Conservation (phyloP, 1,284 basidiomycete species). For the Clitocybe nebularis region DNA sequence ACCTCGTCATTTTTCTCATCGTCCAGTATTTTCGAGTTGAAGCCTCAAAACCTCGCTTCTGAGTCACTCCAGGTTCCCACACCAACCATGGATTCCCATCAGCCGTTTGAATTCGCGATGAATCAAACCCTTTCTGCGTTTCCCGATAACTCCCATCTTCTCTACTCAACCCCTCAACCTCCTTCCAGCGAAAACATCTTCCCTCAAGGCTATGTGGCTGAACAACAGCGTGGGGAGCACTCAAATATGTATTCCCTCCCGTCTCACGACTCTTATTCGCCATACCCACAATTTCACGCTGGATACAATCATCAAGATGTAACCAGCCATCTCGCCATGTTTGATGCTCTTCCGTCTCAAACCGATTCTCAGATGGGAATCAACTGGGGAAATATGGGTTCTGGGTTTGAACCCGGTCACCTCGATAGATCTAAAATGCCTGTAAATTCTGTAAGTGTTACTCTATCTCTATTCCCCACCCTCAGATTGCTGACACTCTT, state of each 20-base stretch:
- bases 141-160: constrained; percentile 24
- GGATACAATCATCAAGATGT: constrained; percentile 14
- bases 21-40: constrained; percentile 18
- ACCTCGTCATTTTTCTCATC: constrained; percentile 26
- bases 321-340: constrained; percentile 18
- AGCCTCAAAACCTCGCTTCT: constrained; percentile 17
- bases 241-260: constrained; percentile 13
- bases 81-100: constrained; percentile 25
- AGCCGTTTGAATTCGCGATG: constrained; percentile 29
- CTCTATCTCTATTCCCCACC: neutral
- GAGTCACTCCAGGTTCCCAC: constrained; percentile 17
- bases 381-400: constrained; percentile 12
- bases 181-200: constrained; percentile 9
- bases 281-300: constrained; percentile 14
- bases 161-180: constrained; percentile 12
- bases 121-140: constrained; percentile 27
- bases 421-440: constrained; percentile 15
- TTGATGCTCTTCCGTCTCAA: constrained; percentile 20
- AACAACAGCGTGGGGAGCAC: constrained; percentile 10
- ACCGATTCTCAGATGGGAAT: constrained; percentile 13
- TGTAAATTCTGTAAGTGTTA: constrained; percentile 12
- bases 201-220: constrained; percentile 6
- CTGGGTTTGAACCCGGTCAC: constrained; percentile 9
- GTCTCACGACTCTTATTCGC: constrained; percentile 14
- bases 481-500: neutral